Conservation (phyloP, 805 yeast species). For the Candida railenensis region DNA sequence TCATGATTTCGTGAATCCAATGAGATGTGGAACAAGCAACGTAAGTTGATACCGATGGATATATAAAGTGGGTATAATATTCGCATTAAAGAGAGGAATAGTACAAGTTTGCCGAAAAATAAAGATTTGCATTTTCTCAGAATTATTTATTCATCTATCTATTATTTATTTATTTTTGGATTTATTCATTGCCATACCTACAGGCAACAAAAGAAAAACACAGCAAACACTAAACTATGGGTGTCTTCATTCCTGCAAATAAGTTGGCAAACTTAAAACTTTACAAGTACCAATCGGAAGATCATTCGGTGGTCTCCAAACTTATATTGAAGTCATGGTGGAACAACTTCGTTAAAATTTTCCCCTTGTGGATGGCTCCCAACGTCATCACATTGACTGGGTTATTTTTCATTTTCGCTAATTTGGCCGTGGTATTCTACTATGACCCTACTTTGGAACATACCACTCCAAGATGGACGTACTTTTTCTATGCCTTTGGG, state of each 20-base stretch:
- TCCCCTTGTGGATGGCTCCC: slow-evolving; percentile 91
- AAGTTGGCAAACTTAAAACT: slow-evolving; percentile 52
- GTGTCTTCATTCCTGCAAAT: slow-evolving; percentile 58
- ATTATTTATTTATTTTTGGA: background rate
- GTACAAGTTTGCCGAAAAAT: no score
- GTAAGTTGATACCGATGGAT: background rate
- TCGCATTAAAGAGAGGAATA: no score
- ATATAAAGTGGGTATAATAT: no score
- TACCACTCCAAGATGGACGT: slow-evolving; percentile 75
- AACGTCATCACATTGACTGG: slow-evolving; percentile 85
- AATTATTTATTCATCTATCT: background rate
- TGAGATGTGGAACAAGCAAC: background rate
- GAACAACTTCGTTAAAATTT: slow-evolving; percentile 65
- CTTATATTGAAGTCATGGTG: slow-evolving; percentile 81
- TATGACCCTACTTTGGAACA: slow-evolving; percentile 66
- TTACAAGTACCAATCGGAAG: slow-evolving; percentile 74
- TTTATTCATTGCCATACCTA: background rate
- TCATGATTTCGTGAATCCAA: background rate
- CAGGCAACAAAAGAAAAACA: background rate
- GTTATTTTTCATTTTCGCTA: slow-evolving; percentile 63
- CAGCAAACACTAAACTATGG: slow-evolving; percentile 47
- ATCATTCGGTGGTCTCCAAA: slow-evolving; percentile 74
- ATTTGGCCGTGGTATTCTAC: slow-evolving; percentile 63
- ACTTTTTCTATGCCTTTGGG: slow-evolving; percentile 74
- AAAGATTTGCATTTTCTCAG: no score